Base-by-base conservation (phyloP, 139 green algal genomes). In the Closterium sp. region DNA sequence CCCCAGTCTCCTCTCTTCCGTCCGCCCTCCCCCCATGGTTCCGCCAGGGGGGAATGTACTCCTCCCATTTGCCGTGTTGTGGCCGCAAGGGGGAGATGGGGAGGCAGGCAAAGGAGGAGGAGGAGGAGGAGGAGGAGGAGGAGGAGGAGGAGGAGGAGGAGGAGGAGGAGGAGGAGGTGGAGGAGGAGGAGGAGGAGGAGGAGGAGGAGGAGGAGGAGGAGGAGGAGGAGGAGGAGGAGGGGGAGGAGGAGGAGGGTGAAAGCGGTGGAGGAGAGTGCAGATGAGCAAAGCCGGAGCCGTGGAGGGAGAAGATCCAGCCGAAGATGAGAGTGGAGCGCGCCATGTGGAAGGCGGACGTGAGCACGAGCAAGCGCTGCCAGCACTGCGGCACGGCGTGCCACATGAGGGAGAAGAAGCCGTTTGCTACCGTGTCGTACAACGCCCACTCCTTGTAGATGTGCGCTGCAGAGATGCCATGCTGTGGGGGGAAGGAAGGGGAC, bases 301-400 rank as follows among this genome's bases (percentile, higher is more conserved):
- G 31, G 1, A 93, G 62, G 29, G 89, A 90, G 34, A 94, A 95
- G 42, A 95, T 85, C 93, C 93, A 95, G 24, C 94, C 89, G 89
- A 94, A 95, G 88, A 95, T 91, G 17, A 92, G 21, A 5, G 31
- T 9, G 19, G 92, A 90, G 5, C 94, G 88, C 31, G 87, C 42
- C 89, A 95, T 94, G 92, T 95, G 94, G 89, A 95, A 95, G 32
- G 45, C 92, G 13, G 89, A 94, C 28, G 94, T 95, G 45, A 95
- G 62, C 30, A 95, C 38, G 2, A 27, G 2, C 17, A 95, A 21
- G 28, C 34, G 24, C 21, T 29, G 62, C 93, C 93, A 95, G n/a
- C 73, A 13, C 17, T 50, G 91, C 32, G 92, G 92, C 13, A 95
- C 11, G 73, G 92, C 92, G 9, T 95, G 93, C 73, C 42, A 88